These are phyloP conservation scores for Neobulgaria alba DNA, from an alignment of 2,329 filamentous ascomycete species.

Conservation along the genomic window DNA sequence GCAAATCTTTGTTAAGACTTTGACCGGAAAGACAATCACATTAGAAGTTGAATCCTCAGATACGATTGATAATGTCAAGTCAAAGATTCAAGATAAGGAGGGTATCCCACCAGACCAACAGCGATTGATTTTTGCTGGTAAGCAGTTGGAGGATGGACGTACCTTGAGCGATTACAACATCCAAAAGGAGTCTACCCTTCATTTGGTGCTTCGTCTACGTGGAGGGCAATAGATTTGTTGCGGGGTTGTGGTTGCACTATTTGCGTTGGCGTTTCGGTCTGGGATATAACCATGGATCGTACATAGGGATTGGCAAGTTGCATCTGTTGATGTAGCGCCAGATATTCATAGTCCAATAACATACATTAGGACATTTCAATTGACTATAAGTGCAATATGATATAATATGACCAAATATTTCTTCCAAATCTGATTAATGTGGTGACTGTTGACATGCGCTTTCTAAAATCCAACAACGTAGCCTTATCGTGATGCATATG, in stretches of 20 bases:
- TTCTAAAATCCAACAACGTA: no score
- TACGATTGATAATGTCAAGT: conserved; percentile 65
- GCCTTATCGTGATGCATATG: no score
- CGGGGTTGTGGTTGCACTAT: conserved; percentile 5
- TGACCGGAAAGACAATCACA: conserved; percentile 63
- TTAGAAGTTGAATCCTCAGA: conserved; percentile 61
- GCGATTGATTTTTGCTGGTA: conserved; percentile 61
- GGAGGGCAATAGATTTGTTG: conserved; percentile 43
- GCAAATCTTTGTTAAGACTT: conserved; percentile 65
- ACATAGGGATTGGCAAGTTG: conserved; percentile 5
- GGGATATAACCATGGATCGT: conserved; percentile 10
- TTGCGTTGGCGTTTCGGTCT: conserved; percentile 20
- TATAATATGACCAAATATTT: no score
- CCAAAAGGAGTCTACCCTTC: conserved; percentile 67
- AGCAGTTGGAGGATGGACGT: conserved; percentile 66
- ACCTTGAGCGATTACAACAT: conserved; percentile 80
- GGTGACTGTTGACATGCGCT: no score
- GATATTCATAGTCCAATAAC: conserved; percentile 11
- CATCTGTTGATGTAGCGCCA: background rate
- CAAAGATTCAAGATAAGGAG: conserved; percentile 64
- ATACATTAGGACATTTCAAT: conserved; percentile 11
- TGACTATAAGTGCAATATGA: no score
- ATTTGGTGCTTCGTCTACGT: conserved; percentile 62
- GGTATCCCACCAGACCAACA: conserved; percentile 63
- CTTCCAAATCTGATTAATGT: no score